Conservation (phyloP, 164 flowering plant genomes). For the Umbellularia californica region DNA sequence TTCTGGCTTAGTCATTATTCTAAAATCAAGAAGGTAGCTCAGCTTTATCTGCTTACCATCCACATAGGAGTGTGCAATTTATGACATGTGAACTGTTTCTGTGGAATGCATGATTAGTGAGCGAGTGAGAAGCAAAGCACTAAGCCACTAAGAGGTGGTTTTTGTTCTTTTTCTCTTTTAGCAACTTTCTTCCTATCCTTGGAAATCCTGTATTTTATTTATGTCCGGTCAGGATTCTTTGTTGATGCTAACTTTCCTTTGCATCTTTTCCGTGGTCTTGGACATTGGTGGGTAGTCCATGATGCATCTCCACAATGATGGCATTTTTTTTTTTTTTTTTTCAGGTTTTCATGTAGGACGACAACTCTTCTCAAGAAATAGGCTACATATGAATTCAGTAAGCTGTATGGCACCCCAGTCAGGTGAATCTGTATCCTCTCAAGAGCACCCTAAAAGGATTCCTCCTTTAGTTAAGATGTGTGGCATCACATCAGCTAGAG, state of each 20-base stretch:
- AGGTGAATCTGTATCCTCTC: slow-evolving; percentile 9
- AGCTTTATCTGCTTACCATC: no score
- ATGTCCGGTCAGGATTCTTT: neutral
- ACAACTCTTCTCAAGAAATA: slow-evolving; percentile 3
- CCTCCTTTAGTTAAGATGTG: slow-evolving; percentile 72
- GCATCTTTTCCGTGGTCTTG: neutral
- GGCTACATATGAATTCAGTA: neutral
- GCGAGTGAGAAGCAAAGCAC: neutral
- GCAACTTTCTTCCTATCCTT: neutral
- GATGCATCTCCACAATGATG: no score
- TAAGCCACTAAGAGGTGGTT: no score
- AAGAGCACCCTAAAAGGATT: slow-evolving; percentile 7
- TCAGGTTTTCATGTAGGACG: slow-evolving; percentile 19
- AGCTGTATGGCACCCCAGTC: slow-evolving; percentile 9
- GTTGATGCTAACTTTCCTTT: neutral
- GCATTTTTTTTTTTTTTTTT: neutral
- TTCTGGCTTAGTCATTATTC: neutral
- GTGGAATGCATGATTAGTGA: neutral
- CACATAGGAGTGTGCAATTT: neutral
- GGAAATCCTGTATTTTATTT: neutral
- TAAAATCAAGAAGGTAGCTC: no score
- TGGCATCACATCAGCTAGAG: slow-evolving; percentile 55
- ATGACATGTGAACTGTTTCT: neutral
- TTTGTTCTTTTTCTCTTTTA: neutral
- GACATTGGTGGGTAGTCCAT: neutral